Conservation (phyloP, 2,329 filamentous ascomycete genomes). For the Claviceps africana region DNA sequence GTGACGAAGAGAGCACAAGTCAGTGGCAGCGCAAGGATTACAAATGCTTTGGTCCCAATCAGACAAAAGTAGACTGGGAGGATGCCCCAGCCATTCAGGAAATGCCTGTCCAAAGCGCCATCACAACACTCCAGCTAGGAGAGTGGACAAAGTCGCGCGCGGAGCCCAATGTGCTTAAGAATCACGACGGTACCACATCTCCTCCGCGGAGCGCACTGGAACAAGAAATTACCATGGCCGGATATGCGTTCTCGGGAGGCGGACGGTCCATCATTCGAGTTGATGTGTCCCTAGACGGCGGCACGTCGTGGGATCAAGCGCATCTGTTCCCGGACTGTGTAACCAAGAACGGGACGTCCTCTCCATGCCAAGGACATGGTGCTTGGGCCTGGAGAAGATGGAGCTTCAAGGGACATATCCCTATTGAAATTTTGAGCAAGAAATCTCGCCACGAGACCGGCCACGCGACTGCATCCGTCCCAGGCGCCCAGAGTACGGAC, state of each 20-base stretch:
- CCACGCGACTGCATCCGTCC: background rate
- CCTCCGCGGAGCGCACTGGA: constrained; percentile 4
- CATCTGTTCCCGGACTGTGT: constrained; percentile 37
- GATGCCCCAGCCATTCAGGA: constrained; percentile 51
- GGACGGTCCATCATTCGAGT: constrained; percentile 53
- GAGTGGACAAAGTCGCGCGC: constrained; percentile 15
- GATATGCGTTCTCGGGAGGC: constrained; percentile 56
- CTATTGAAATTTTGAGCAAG: constrained; percentile 17
- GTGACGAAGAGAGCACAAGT: constrained; percentile 50
- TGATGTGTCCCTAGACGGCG: constrained; percentile 50
- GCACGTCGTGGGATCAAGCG: constrained; percentile 50
- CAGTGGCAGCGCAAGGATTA: constrained; percentile 56
- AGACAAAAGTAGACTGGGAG: constrained; percentile 47
- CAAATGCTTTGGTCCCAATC: constrained; percentile 54
- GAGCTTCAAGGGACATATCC: constrained; percentile 38
- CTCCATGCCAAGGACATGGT: constrained; percentile 28
- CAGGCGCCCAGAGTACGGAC: constrained; percentile 8
- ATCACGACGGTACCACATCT: background rate
- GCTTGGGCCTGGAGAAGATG: constrained; percentile 53
- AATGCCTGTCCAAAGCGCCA: constrained; percentile 53
- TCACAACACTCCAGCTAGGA: constrained; percentile 36
- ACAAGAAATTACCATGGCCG: constrained; percentile 30
- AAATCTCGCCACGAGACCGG: constrained; percentile 2
- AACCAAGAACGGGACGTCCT: constrained; percentile 12
- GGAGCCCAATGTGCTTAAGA: background rate